phyloP scores from a whole-genome alignment of 129 eudicot species.

The Artemisia annua region DNA sequence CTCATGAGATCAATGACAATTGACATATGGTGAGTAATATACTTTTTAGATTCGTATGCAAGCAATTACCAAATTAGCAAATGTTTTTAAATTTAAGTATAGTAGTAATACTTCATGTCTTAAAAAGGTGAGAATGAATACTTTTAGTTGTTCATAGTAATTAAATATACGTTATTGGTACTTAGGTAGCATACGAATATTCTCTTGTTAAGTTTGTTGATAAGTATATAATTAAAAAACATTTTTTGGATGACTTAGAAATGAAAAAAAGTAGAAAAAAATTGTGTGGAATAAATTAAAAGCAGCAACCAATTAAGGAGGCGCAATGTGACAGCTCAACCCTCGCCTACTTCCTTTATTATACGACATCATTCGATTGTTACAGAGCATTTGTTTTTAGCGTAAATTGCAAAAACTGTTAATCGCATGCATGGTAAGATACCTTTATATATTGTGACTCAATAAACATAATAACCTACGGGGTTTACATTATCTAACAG shows the following conservation, averaged over 20 bases:
- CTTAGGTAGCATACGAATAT: not conserved
- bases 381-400: not conserved
- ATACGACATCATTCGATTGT: slow-evolving; percentile 8
- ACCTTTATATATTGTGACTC: no score
- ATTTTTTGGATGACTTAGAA: slow-evolving; percentile 21
- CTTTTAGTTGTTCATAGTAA: not conserved
- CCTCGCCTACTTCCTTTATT: slow-evolving; percentile 43
- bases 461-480: no score
- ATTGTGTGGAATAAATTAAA: slow-evolving; percentile 31
- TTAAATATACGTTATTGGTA: not conserved
- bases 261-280: slow-evolving; percentile 13
- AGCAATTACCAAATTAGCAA: not conserved
- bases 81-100: no score
- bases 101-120: no score
- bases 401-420: no score
- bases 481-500: no score
- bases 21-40: no score
- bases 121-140: not conserved
- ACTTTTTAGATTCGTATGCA: no score
- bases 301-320: slow-evolving; percentile 35
- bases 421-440: no score
- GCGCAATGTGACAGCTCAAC: slow-evolving; percentile 52
- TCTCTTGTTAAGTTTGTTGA: not conserved
- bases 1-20: no score
- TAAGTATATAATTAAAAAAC: not conserved